Evolutionary conservation across 2,329 filamentous ascomycete genomes (phyloP).

Genomic region (Penicillium sp.): DNA sequence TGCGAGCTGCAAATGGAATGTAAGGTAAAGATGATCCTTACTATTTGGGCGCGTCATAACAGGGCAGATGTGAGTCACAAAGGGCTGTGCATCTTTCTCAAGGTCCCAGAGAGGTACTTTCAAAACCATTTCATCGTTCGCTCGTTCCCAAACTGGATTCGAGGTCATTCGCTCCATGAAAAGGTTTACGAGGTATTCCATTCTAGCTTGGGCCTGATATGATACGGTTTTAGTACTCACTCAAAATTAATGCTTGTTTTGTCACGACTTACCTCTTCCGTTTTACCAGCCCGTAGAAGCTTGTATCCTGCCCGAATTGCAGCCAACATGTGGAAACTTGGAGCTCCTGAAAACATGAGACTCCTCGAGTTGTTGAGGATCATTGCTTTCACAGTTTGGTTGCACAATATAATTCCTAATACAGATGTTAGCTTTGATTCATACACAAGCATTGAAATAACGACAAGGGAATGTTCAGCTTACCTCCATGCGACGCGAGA

Average conservation of each 20-base stretch:
- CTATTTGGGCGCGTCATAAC: constrained; percentile 49
- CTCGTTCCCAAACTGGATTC: constrained; percentile 17
- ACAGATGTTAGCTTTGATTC: not conserved
- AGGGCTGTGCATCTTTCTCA: constrained; percentile 36
- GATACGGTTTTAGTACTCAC: constrained; percentile 44
- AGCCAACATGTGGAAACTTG: constrained; percentile 54
- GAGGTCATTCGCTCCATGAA: constrained; percentile 16
- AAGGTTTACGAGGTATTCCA: constrained; percentile 15
- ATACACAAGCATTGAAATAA: no score
- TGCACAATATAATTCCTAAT: not conserved
- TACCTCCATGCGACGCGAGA: constrained; percentile 64
- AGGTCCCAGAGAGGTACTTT: constrained; percentile 12
- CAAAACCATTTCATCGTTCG: constrained; percentile 17
- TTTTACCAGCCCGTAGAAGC: not conserved
- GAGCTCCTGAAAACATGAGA: constrained; percentile 70
- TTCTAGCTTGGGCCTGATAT: constrained; percentile 34
- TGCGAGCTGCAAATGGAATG: constrained; percentile 38
- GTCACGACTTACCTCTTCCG: not conserved
- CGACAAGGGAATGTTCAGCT: constrained; percentile 10
- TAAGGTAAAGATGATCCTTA: constrained; percentile 18
- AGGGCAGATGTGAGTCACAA: constrained; percentile 50
- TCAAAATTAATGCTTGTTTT: not conserved
- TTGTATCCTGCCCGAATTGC: constrained; percentile 2
- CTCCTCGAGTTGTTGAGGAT: constrained; percentile 63
- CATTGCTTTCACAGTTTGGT: constrained; percentile 49